Conservation (phyloP, 108 stramenopile species). For the Cylindrotheca fusiformis region DNA sequence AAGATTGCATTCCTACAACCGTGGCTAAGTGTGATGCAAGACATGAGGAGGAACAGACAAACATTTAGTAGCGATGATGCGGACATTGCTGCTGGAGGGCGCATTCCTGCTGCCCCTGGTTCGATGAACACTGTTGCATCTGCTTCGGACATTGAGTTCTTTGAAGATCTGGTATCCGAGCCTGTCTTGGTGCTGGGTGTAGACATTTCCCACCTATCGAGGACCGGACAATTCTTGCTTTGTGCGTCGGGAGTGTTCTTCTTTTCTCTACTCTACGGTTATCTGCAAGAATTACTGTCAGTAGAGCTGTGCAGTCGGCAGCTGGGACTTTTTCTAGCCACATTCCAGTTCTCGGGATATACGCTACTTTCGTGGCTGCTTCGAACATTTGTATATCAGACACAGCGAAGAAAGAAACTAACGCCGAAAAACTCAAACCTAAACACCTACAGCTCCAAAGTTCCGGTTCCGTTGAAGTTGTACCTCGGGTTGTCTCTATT, state of each 20-base stretch:
- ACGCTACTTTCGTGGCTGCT: slow-evolving; percentile 56
- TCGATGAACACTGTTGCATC: slow-evolving; percentile 14
- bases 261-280: slow-evolving; percentile 84
- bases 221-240: slow-evolving; percentile 63
- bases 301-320: slow-evolving; percentile 77
- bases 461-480: slow-evolving; percentile 55
- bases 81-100: slow-evolving; percentile 25
- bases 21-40: too few species aligned
- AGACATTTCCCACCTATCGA: slow-evolving; percentile 61
- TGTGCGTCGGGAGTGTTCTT: slow-evolving; percentile 76
- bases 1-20: too few species aligned
- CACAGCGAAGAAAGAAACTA: slow-evolving; percentile 19
- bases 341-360: slow-evolving; percentile 80
- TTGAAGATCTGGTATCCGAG: slow-evolving; percentile 58
- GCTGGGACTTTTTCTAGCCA: slow-evolving; percentile 78
- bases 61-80: slow-evolving; percentile 19
- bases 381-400: slow-evolving; percentile 42
- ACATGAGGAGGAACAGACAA: slow-evolving; percentile 15
- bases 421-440: slow-evolving; percentile 1
- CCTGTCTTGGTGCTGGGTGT: slow-evolving; percentile 70
- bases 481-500: slow-evolving; percentile 77
- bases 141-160: slow-evolving; percentile 49
- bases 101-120: slow-evolving; percentile 22
- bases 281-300: slow-evolving; percentile 82
- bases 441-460: not conserved